A percentile compares a stretch with the other conserved stretches of the same genome.
Conservation (phyloP, 2,329 filamentous ascomycete species). For the Trichoderma sp. region DNA sequence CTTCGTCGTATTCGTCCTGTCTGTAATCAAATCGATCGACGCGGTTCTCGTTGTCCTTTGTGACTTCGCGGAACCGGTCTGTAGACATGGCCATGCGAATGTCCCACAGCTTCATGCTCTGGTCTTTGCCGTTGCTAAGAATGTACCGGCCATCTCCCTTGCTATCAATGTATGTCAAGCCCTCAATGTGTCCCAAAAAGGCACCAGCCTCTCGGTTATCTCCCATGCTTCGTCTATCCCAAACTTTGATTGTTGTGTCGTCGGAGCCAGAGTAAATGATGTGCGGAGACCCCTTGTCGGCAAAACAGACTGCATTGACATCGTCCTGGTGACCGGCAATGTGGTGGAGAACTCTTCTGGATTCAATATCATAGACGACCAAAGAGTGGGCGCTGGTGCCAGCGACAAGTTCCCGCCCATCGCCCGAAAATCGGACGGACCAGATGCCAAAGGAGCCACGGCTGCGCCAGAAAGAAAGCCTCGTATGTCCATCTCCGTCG, state of each 20-base stretch:
- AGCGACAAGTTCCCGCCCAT: constrained; percentile 86
- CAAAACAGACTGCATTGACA: constrained; percentile 96
- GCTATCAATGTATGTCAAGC: constrained; percentile 68
- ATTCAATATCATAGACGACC: constrained; percentile 90
- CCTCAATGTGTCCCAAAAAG: constrained; percentile 67
- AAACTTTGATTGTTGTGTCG: constrained; percentile 91
- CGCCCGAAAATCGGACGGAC: constrained; percentile 89
- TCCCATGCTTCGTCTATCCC: constrained; percentile 91
- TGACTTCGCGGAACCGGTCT: constrained; percentile 58
- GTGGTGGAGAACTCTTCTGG: constrained; percentile 70
- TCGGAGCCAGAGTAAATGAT: constrained; percentile 96
- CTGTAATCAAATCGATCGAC: constrained; percentile 73
- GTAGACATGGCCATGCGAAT: constrained; percentile 83
- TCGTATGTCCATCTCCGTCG: constrained; percentile 28
- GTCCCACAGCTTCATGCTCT: constrained; percentile 98
- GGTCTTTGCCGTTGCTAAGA: constrained; percentile 91
- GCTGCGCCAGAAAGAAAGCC: constrained; percentile 33
- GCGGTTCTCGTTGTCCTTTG: constrained; percentile 56
- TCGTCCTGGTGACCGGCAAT: constrained; percentile 81
- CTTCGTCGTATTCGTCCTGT: constrained; percentile 64
- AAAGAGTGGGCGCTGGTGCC: constrained; percentile 79
- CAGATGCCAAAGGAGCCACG: constrained; percentile 66
- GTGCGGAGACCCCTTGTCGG: constrained; percentile 83
- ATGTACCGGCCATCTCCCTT: constrained; percentile 78
- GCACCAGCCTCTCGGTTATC: constrained; percentile 71